These are phyloP conservation scores for Cryptococcus hybrid DNA, from an alignment of 1,284 basidiomycete species.

Conservation along the genomic window DNA sequence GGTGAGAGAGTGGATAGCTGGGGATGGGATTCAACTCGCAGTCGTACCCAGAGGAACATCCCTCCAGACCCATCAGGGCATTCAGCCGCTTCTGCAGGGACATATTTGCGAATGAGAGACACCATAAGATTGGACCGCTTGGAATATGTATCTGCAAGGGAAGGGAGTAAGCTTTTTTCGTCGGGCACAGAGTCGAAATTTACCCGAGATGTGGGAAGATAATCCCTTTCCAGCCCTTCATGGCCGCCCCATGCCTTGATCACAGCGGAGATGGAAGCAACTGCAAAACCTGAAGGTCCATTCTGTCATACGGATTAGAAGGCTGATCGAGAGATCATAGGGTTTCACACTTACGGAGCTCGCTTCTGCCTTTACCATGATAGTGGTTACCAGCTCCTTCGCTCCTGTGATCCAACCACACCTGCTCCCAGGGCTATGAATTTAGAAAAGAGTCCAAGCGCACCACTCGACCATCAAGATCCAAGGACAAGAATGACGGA, in stretches of 20 bases:
- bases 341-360: constrained; percentile 2
- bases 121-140: constrained; percentile 27
- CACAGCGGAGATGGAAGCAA: constrained; percentile 28
- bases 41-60: constrained; percentile 40
- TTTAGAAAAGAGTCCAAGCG: constrained; percentile 50
- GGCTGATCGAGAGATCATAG: neutral
- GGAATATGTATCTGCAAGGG: neutral
- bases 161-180: neutral
- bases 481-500: constrained; percentile 49
- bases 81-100: constrained; percentile 17
- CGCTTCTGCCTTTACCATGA: constrained; percentile 29
- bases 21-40: constrained; percentile 35
- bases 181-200: neutral
- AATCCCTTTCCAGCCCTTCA: constrained; percentile 32
- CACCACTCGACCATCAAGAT: constrained; percentile 54
- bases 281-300: constrained; percentile 33
- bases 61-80: constrained; percentile 25
- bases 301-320: constrained; percentile 9
- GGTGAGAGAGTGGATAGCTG: constrained; percentile 9
- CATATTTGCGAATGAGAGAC: constrained; percentile 22
- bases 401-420: constrained; percentile 66
- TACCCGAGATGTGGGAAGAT: constrained; percentile 31
- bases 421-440: constrained; percentile 56
- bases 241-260: constrained; percentile 36
- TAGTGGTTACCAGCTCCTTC: constrained; percentile 19